Evolutionary conservation across 1,284 basidiomycete species (phyloP).

Genomic region (Pyrrhoderma noxium): DNA sequence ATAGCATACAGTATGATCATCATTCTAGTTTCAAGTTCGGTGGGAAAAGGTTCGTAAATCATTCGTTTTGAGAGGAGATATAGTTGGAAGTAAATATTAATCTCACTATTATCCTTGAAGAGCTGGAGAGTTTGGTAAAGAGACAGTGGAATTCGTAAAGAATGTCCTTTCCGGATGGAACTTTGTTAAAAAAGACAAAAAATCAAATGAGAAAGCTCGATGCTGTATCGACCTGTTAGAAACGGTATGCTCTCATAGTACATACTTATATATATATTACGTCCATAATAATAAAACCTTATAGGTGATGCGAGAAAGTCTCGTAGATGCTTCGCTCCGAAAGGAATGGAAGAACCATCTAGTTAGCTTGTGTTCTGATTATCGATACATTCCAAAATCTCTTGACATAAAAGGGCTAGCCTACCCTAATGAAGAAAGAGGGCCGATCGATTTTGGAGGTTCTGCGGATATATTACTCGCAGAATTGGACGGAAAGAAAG

Average conservation of each 20-base stretch:
- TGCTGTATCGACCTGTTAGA: slow-evolving; percentile 5
- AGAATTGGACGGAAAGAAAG: background rate
- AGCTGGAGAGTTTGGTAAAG: no score
- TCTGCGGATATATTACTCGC: slow-evolving; percentile 10
- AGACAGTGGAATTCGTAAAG: no score
- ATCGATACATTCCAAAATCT: slow-evolving; percentile 1
- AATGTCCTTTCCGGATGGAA: no score
- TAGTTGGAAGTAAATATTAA: no score
- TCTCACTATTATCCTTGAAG: no score
- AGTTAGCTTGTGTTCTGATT: slow-evolving; percentile 1
- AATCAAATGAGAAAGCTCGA: background rate
- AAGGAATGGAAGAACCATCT: slow-evolving; percentile 5
- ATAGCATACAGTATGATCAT: background rate
- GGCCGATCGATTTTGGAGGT: slow-evolving; percentile 3
- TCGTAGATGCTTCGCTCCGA: slow-evolving; percentile 6
- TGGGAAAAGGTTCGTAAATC: no score
- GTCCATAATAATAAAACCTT: no score
- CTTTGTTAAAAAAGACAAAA: no score
- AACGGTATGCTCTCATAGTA: slow-evolving; percentile 1
- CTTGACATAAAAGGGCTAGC: background rate
- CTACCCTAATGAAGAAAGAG: background rate
- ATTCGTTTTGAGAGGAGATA: no score
- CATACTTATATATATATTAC: background rate
- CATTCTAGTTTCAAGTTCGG: no score
- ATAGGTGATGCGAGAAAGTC: slow-evolving; percentile 8